Conservation (phyloP, 2,329 filamentous ascomycete genomes). For the Fusarium lyarnte region DNA sequence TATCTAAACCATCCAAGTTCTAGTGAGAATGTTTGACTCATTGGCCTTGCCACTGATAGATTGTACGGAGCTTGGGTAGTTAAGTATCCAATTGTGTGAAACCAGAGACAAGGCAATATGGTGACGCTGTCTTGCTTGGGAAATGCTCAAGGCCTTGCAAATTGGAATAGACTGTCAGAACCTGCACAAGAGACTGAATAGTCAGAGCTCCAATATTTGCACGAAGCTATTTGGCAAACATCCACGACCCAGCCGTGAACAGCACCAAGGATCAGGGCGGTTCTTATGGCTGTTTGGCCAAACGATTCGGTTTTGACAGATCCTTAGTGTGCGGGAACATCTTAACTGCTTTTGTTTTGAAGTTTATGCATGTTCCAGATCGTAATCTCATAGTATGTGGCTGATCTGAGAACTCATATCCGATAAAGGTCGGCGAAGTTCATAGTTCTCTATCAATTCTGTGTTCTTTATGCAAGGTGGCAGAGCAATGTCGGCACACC, state of each 20-base stretch:
- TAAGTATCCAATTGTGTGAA: not conserved
- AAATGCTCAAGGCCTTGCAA: not conserved
- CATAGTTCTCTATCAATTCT: not conserved
- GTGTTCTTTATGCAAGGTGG: not conserved
- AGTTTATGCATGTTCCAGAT: not conserved
- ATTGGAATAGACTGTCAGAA: not conserved
- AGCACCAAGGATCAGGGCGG: not conserved
- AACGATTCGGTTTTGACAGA: not conserved
- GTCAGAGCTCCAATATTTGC: not conserved
- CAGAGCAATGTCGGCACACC: not conserved
- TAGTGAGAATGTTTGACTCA: not conserved
- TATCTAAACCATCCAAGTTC: no score
- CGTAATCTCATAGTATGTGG: not conserved
- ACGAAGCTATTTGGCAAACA: not conserved
- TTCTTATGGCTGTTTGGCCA: not conserved
- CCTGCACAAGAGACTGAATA: not conserved
- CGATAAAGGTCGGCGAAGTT: not conserved
- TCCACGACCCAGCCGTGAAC: not conserved
- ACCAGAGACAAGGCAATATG: not conserved
- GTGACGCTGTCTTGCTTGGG: not conserved
- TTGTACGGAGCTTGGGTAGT: not conserved
- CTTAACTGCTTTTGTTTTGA: not conserved
- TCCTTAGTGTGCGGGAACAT: not conserved
- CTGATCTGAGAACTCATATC: not conserved
- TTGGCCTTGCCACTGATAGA: not conserved